A percentile compares a stretch with the other conserved stretches of the same genome.
phyloP scores from a whole-genome alignment of 768 basidiomycete genomes.

The Agaricus bisporus region DNA sequence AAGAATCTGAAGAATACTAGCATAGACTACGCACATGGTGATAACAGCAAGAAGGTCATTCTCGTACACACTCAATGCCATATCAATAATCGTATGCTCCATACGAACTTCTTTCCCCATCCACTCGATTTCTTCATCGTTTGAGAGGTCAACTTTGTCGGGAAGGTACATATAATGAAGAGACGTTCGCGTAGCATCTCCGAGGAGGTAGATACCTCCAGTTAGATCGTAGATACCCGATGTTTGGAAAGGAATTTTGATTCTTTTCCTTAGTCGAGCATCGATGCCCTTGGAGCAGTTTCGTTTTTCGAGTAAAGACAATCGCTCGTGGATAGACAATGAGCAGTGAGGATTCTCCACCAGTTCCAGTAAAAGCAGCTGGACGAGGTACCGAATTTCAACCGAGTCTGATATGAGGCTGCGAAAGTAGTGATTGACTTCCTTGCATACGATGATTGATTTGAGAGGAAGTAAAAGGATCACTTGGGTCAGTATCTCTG shows the following conservation, averaged over 20 bases:
- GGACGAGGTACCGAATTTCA: slow-evolving; percentile 8
- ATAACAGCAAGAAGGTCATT: slow-evolving; percentile 39
- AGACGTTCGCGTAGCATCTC: slow-evolving; percentile 19
- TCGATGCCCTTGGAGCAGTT: slow-evolving; percentile 21
- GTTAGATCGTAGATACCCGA: slow-evolving; percentile 39
- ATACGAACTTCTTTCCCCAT: slow-evolving; percentile 23
- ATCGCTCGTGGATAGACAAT: background rate
- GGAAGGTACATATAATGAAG: slow-evolving; percentile 31
- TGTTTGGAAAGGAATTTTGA: slow-evolving; percentile 22
- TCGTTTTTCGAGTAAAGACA: slow-evolving; percentile 8
- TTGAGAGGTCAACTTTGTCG: slow-evolving; percentile 1
- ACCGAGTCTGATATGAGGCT: slow-evolving; percentile 4
- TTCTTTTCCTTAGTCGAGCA: slow-evolving; percentile 18
- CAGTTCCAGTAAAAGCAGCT: slow-evolving; percentile 4
- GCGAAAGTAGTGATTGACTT: background rate
- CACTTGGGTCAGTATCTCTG: slow-evolving; percentile 5
- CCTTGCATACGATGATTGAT: background rate
- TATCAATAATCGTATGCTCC: slow-evolving; percentile 30
- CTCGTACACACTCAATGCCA: slow-evolving; percentile 35
- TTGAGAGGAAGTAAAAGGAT: background rate
- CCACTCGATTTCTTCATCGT: slow-evolving; percentile 23
- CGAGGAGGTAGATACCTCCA: slow-evolving; percentile 34
- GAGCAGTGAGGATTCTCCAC: slow-evolving; percentile 11
- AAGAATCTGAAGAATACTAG: background rate
- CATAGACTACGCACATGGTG: slow-evolving; percentile 28